These are phyloP conservation scores for Keithomyces neogunnii DNA, from an alignment of 2,329 filamentous ascomycete species.

Conservation along the genomic window DNA sequence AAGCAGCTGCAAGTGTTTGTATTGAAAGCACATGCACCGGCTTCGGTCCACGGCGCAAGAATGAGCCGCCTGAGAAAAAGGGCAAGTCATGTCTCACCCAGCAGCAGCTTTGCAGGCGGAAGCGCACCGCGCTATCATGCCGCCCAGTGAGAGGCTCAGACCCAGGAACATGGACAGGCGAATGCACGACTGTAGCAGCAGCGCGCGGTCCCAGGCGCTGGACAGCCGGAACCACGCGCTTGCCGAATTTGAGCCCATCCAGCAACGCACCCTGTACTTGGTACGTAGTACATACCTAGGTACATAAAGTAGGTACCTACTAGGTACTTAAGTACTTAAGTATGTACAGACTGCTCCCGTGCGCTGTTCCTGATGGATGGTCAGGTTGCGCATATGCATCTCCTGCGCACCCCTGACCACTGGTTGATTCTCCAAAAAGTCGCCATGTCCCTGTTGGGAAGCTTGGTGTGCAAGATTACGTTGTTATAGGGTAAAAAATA, in stretches of 20 bases:
- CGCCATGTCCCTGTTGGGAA: slow-evolving; percentile 3
- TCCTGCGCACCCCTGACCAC: background rate
- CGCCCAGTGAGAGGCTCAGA: background rate
- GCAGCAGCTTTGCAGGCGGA: background rate
- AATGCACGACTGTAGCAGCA: background rate
- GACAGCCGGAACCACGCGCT: background rate
- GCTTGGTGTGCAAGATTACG: slow-evolving; percentile 14
- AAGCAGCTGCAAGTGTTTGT: too few species aligned
- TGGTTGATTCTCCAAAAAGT: background rate
- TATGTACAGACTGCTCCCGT: too few species aligned
- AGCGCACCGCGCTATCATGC: background rate
- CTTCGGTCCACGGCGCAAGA: background rate
- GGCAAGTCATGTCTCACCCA: background rate
- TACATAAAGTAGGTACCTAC: too few species aligned
- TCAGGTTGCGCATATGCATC: background rate
- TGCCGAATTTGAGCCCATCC: too few species aligned
- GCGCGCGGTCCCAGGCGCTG: background rate
- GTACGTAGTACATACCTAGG: too few species aligned
- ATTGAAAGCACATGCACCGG: too few species aligned
- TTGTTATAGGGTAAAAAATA: slow-evolving; percentile 21
- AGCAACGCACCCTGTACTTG: background rate
- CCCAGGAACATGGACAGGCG: background rate
- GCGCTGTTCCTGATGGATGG: background rate
- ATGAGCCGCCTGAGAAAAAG: background rate
- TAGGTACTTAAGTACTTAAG: too few species aligned